Evolutionary conservation across 768 basidiomycete species (phyloP).

Genomic region (Leccinum ochraceum): DNA sequence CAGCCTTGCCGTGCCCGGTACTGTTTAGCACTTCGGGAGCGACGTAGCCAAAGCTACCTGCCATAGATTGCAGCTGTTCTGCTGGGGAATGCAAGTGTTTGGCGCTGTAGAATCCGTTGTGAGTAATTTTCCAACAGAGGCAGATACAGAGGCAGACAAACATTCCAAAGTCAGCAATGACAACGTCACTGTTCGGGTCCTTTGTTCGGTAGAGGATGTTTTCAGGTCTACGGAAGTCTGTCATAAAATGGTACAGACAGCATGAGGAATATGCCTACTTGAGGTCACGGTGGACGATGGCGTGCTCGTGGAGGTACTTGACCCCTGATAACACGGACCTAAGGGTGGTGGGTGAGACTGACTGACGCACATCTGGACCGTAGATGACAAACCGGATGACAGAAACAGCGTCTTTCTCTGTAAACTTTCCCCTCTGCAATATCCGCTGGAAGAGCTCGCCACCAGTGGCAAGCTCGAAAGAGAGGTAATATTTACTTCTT

Average conservation of each 20-base stretch:
- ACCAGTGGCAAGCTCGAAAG: conserved; percentile 90
- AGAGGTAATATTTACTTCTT: conserved; percentile 90
- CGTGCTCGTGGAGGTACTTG: conserved; percentile 85
- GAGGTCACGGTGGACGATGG: conserved; percentile 95
- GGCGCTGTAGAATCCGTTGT: conserved; percentile 48
- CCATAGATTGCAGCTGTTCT: conserved; percentile 69
- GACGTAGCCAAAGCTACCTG: conserved; percentile 86
- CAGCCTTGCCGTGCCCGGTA: conserved; percentile 86
- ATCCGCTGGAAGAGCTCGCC: conserved; percentile 96
- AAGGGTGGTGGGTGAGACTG: background rate
- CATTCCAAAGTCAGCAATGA: conserved; percentile 99
- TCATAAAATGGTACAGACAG: background rate
- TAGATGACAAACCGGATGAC: conserved; percentile 61
- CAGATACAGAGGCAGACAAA: conserved; percentile 37
- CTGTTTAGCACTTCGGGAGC: conserved; percentile 87
- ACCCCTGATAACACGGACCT: conserved; percentile 87
- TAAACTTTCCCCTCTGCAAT: conserved; percentile 83
- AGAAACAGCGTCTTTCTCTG: conserved; percentile 84
- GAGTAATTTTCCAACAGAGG: background rate
- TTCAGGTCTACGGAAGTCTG: conserved; percentile 64
- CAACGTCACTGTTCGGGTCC: conserved; percentile 76
- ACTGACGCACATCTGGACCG: background rate
- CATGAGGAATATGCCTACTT: conserved; percentile 53
- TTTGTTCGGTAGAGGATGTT: conserved; percentile 91
- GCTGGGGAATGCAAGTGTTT: conserved; percentile 76